phyloP scores from a whole-genome alignment of 148 eudicot species.

The Spergularia bocconei region DNA sequence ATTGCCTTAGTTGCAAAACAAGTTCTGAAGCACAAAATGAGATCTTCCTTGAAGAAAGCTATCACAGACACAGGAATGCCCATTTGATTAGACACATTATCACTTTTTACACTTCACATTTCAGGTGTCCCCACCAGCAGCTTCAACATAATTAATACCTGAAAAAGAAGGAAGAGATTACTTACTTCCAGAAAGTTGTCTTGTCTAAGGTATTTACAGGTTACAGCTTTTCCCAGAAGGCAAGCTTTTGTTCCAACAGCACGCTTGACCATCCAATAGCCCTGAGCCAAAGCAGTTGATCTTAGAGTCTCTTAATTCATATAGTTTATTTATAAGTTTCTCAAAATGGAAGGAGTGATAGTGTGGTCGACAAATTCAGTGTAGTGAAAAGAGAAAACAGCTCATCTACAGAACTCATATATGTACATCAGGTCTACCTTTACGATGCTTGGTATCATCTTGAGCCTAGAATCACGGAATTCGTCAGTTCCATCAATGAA shows the following conservation, averaged over 20 bases:
- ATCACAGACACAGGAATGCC: neutral
- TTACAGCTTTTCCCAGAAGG: slow-evolving; percentile 90
- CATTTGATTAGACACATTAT: neutral
- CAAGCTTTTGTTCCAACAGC: slow-evolving; percentile 99
- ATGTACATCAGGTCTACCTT: slow-evolving; percentile 46
- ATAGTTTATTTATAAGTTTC: slow-evolving; percentile 10
- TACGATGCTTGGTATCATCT: slow-evolving; percentile 92
- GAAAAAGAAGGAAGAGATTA: neutral
- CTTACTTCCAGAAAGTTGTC: slow-evolving; percentile 95
- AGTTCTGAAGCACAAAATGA: neutral
- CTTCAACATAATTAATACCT: neutral
- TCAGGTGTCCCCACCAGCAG: neutral
- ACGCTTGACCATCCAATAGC: slow-evolving; percentile 99
- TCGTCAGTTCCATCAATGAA: slow-evolving; percentile 76
- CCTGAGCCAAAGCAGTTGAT: slow-evolving; percentile 43
- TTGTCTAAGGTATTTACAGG: slow-evolving; percentile 85
- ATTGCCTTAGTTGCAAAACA: neutral
- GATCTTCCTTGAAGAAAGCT: neutral
- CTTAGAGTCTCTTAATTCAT: slow-evolving; percentile 7
- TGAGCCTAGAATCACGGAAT: slow-evolving; percentile 91
- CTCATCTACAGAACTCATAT: neutral
- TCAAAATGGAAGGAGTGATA: neutral
- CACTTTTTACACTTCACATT: slow-evolving; percentile 3
- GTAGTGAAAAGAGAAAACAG: neutral
- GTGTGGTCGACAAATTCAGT: neutral